phyloP scores from a whole-genome alignment of 352 stramenopile genomes.

The Elongisporangium anandrum region DNA sequence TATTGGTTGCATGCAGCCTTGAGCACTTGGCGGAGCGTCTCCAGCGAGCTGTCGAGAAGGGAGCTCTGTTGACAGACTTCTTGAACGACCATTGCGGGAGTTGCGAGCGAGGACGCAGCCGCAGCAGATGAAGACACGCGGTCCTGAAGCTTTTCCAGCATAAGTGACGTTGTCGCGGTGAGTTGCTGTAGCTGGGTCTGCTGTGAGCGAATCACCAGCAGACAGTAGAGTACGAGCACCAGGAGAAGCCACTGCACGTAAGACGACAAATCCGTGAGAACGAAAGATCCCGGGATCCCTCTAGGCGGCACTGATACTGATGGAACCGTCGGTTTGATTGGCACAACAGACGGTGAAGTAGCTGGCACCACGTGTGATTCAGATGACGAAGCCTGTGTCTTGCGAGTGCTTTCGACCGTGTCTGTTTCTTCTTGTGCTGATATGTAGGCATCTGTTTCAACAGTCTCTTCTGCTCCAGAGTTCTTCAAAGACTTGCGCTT shows the following conservation, averaged over 20 bases:
- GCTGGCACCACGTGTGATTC: too few relatives aligned
- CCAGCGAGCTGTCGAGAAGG: constrained; percentile 14
- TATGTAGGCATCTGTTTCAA: not conserved
- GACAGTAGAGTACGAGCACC: constrained; percentile 27
- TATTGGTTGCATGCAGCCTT: too few relatives aligned
- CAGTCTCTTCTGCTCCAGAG: too few relatives aligned
- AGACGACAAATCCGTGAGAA: constrained; percentile 5
- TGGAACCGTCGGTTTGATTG: too few relatives aligned
- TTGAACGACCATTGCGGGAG: constrained; percentile 11
- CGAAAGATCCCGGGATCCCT: not conserved
- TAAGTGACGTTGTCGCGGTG: constrained; percentile 23
- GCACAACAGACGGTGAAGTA: too few relatives aligned
- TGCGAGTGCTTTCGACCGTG: too few relatives aligned
- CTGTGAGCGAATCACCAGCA: constrained; percentile 33
- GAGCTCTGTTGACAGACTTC: constrained; percentile 18
- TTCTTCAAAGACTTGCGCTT: too few relatives aligned
- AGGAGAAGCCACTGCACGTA: constrained; percentile 28
- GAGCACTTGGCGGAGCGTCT: constrained; percentile 12
- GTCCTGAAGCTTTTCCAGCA: constrained; percentile 28
- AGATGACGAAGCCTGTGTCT: too few relatives aligned
- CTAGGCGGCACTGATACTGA: not conserved
- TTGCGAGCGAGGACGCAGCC: constrained; percentile 15
- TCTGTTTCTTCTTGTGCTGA: not conserved
- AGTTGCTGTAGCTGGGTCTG: constrained; percentile 41
- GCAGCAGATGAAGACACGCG: too few relatives aligned